Conservation (phyloP, 2,329 filamentous ascomycete species). For the Zarea fungicola region DNA sequence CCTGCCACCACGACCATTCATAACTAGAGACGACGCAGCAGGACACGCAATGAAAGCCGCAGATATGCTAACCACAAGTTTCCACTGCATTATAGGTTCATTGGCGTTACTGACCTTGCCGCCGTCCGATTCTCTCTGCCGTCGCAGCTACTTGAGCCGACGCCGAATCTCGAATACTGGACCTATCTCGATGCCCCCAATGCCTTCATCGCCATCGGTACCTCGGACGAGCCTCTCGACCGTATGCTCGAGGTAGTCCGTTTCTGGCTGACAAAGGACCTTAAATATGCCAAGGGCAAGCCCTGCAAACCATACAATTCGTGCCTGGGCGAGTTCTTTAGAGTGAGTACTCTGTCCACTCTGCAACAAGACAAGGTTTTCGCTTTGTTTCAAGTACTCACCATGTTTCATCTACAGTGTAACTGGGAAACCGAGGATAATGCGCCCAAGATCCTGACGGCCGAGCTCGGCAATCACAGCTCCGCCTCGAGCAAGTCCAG, state of each 20-base stretch:
- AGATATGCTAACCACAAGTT: slow-evolving; percentile 22
- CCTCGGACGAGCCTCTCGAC: slow-evolving; percentile 84
- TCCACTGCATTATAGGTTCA: slow-evolving; percentile 60
- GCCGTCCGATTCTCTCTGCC: slow-evolving; percentile 93
- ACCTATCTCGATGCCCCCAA: slow-evolving; percentile 95
- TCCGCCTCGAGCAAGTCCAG: slow-evolving; percentile 44
- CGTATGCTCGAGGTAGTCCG: slow-evolving; percentile 92
- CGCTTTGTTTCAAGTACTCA: not conserved
- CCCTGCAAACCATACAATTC: slow-evolving; percentile 99
- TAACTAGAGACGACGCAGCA: not conserved
- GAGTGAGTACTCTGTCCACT: slow-evolving; percentile 51
- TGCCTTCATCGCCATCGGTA: slow-evolving; percentile 76
- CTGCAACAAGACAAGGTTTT: not conserved
- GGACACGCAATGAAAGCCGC: not conserved
- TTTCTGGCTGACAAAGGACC: slow-evolving; percentile 98
- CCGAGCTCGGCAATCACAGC: slow-evolving; percentile 36
- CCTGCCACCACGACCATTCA: slow-evolving; percentile 11
- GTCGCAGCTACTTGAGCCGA: slow-evolving; percentile 90
- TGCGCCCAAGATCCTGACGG: slow-evolving; percentile 58
- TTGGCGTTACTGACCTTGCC: slow-evolving; percentile 92
- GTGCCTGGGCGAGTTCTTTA: slow-evolving; percentile 93
- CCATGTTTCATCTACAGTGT: slow-evolving; percentile 50
- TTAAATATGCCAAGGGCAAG: slow-evolving; percentile 98
- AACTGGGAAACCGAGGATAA: slow-evolving; percentile 91
- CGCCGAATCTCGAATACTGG: slow-evolving; percentile 98